These are phyloP conservation scores for Ettlia oleoabundans DNA, from an alignment of 139 green algal species.

Conservation along the genomic window DNA sequence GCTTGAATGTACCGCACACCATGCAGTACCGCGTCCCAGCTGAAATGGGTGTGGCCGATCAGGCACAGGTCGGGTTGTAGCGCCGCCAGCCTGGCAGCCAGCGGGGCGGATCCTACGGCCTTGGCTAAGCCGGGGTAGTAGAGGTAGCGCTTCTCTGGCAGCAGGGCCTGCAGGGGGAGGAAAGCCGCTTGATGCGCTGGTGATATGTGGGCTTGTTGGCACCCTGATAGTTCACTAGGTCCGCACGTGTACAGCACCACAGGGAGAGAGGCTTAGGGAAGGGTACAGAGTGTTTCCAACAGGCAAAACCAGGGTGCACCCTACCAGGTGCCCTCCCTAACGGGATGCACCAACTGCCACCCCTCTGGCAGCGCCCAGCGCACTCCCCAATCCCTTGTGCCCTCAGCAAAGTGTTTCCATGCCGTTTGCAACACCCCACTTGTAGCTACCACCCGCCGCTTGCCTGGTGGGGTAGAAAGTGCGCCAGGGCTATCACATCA, in stretches of 20 bases:
- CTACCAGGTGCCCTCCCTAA: too few species aligned
- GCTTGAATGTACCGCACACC: conserved; percentile 79
- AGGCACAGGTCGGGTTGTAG: conserved; percentile 75
- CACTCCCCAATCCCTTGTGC: too few species aligned
- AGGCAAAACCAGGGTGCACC: too few species aligned
- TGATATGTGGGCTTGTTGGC: neutral
- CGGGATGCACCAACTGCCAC: too few species aligned
- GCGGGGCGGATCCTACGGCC: conserved; percentile 57
- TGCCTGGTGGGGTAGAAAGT: conserved; percentile 74
- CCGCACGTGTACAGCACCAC: too few species aligned
- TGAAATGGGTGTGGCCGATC: conserved; percentile 86
- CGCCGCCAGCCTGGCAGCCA: conserved; percentile 57
- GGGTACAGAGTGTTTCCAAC: too few species aligned
- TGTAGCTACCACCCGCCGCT: neutral
- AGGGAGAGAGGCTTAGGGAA: too few species aligned
- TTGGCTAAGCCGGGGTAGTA: conserved; percentile 73
- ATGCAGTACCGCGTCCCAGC: conserved; percentile 69
- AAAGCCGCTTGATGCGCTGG: neutral
- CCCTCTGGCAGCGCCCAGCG: too few species aligned
- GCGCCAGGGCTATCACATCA: conserved; percentile 69
- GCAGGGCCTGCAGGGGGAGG: conserved; percentile 58
- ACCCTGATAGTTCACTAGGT: too few species aligned
- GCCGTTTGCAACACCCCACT: too few species aligned
- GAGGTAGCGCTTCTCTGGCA: conserved; percentile 87
- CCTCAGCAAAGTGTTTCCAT: too few species aligned